A percentile compares a stretch with the other conserved stretches of the same genome.
Evolutionary conservation across 2,329 filamentous ascomycete species (phyloP).

Genomic region (Botrytis pseudocinerea): DNA sequence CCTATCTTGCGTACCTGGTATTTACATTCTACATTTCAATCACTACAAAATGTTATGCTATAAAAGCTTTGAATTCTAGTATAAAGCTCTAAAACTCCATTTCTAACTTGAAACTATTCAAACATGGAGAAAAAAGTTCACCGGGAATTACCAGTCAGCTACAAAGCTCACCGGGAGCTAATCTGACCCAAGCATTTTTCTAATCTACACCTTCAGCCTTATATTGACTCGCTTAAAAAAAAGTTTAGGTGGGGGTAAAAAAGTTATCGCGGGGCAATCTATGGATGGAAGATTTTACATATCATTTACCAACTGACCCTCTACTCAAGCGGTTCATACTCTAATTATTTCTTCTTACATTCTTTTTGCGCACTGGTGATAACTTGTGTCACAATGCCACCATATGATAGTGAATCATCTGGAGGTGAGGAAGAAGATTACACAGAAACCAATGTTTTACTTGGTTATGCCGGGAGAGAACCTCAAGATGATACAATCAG

Average conservation of each 20-base stretch:
- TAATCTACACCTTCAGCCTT: conserved; percentile 27
- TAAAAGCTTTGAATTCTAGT: not conserved
- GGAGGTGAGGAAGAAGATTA: conserved; percentile 66
- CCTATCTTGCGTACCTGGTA: not conserved
- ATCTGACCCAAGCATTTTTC: not conserved
- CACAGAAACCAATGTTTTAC: conserved; percentile 80
- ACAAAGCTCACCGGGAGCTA: not conserved
- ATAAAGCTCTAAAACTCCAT: not conserved
- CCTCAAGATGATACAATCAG: conserved; percentile 75
- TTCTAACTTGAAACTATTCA: not conserved
- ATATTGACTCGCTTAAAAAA: conserved; percentile 29
- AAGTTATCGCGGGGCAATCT: conserved; percentile 19
- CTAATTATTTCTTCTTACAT: not conserved
- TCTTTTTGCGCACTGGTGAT: not conserved
- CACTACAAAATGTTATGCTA: not conserved
- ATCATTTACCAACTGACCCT: not conserved
- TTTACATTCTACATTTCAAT: not conserved
- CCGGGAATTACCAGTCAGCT: not conserved
- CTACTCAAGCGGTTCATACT: not conserved
- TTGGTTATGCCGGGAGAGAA: conserved; percentile 85
- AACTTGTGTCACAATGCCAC: conserved; percentile 54
- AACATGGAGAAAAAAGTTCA: not conserved
- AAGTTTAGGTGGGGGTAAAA: conserved; percentile 22
- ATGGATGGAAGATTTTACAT: conserved; percentile 17
- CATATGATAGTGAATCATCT: conserved; percentile 86